A percentile compares a stretch with the other conserved stretches of the same genome.
These are phyloP conservation scores for Suillus sp. DNA, from an alignment of 768 basidiomycete genomes.

Conservation along the genomic window DNA sequence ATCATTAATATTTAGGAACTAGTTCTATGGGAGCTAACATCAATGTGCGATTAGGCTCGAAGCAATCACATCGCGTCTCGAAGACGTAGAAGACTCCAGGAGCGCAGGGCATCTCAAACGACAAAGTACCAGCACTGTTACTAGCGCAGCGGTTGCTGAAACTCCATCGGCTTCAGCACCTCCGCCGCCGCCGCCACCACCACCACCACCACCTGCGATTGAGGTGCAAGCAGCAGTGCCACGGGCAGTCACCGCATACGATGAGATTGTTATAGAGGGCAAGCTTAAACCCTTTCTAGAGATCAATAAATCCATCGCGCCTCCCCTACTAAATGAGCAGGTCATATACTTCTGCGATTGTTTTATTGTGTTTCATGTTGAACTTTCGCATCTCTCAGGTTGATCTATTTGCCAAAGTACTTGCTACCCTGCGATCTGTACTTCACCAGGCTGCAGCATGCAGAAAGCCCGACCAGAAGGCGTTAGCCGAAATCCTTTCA, in stretches of 20 bases:
- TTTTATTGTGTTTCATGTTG: conserved; percentile 11
- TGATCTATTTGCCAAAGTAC: conserved; percentile 64
- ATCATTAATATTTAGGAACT: conserved; percentile 4
- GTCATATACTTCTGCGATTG: conserved; percentile 45
- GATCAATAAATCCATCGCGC: conserved; percentile 70
- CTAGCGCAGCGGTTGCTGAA: conserved; percentile 26
- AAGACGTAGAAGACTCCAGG: conserved; percentile 77
- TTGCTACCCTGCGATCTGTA: conserved; percentile 66
- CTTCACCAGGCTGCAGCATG: conserved; percentile 70
- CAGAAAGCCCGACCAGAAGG: conserved; percentile 73
- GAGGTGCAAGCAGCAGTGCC: conserved; percentile 47
- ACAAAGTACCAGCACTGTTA: conserved; percentile 35
- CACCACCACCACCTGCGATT: conserved; percentile 40
- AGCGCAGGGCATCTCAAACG: conserved; percentile 24
- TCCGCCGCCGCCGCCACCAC: conserved; percentile 34
- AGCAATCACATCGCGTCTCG: conserved; percentile 91
- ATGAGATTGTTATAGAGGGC: conserved; percentile 70
- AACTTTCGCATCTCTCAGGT: conserved; percentile 52
- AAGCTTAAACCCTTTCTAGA: conserved; percentile 75
- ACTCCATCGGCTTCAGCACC: conserved; percentile 33
- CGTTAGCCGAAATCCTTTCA: conserved; percentile 56
- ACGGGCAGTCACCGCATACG: conserved; percentile 68
- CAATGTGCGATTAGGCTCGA: conserved; percentile 59
- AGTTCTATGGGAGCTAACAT: conserved; percentile 10
- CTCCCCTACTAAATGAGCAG: conserved; percentile 71